These are phyloP conservation scores for Penicillium occitanis DNA, from an alignment of 2,329 filamentous ascomycete genomes.

Conservation along the genomic window DNA sequence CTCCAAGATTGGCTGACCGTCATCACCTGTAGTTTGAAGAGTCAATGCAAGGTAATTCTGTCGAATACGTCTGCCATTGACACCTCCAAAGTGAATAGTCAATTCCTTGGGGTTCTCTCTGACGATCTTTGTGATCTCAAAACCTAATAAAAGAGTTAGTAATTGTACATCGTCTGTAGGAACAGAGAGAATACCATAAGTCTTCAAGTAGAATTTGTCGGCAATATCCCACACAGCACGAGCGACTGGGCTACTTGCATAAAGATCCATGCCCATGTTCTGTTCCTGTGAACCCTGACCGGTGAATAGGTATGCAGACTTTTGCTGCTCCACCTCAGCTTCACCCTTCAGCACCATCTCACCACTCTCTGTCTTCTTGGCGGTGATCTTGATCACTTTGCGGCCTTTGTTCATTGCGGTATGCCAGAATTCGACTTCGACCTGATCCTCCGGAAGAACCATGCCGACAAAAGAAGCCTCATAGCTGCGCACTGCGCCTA, in stretches of 20 bases:
- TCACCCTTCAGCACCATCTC: conserved; percentile 94
- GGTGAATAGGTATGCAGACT: conserved; percentile 95
- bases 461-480: conserved; percentile 93
- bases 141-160: conserved; percentile 37
- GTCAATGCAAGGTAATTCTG: conserved; percentile 99
- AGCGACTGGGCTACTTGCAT: conserved; percentile 86
- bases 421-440: conserved; percentile 92
- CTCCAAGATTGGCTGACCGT: conserved; percentile 83
- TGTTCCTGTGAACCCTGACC: conserved; percentile 98
- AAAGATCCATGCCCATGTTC: conserved; percentile 99
- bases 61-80: conserved; percentile 92
- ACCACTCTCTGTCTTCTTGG: conserved; percentile 89
- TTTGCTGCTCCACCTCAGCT: conserved; percentile 95
- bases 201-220: conserved; percentile 96
- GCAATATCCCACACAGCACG: conserved; percentile 97
- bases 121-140: conserved; percentile 97
- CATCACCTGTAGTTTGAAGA: conserved; percentile 54
- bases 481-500: conserved; percentile 94
- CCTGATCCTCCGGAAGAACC: conserved; percentile 93
- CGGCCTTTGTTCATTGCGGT: conserved; percentile 96
- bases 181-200: conserved; percentile 64
- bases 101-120: conserved; percentile 99
- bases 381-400: conserved; percentile 99
- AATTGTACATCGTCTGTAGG: not conserved
- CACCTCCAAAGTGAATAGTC: conserved; percentile 95